A percentile compares a stretch with the other conserved stretches of the same genome.
phyloP scores from a whole-genome alignment of 768 basidiomycete genomes.

The Boletus reticuloceps region DNA sequence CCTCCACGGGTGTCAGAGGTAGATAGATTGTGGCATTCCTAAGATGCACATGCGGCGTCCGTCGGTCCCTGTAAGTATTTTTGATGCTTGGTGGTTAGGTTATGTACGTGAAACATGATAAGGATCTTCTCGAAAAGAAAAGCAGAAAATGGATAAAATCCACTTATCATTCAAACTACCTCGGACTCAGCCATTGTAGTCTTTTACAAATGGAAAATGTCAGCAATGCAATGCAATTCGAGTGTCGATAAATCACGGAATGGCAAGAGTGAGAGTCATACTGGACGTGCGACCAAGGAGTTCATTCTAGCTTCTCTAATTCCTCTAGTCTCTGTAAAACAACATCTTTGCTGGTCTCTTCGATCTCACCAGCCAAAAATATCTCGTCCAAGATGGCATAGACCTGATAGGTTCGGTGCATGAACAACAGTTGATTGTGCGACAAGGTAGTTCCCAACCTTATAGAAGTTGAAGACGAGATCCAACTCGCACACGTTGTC shows the following conservation, averaged over 20 bases:
- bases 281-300: constrained; percentile 1
- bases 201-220: constrained; percentile 9
- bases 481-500: constrained; percentile 99
- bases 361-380: constrained; percentile 96
- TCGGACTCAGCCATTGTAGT: neutral
- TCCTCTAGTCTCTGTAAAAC: constrained; percentile 88
- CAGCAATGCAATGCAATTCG: constrained; percentile 9
- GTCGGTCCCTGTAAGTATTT: neutral
- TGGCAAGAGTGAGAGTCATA: constrained; percentile 3
- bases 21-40: too few relatives aligned
- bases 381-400: constrained; percentile 98
- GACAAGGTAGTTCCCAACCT: constrained; percentile 44
- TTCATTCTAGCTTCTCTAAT: constrained; percentile 87
- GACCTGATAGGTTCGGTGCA: constrained; percentile 49
- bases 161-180: neutral
- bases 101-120: neutral
- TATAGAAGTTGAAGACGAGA: constrained; percentile 99
- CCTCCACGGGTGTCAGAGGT: neutral
- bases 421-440: constrained; percentile 4
- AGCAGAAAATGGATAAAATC: neutral
- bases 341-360: constrained; percentile 97
- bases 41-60: neutral
- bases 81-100: neutral
- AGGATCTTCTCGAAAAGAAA: neutral
- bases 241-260: constrained; percentile 7